Percentiles rank a stretch among this genome's conserved stretches.
These are phyloP conservation scores for Curvularia sp. DNA, from an alignment of 2,329 filamentous ascomycete species.

Conservation along the genomic window DNA sequence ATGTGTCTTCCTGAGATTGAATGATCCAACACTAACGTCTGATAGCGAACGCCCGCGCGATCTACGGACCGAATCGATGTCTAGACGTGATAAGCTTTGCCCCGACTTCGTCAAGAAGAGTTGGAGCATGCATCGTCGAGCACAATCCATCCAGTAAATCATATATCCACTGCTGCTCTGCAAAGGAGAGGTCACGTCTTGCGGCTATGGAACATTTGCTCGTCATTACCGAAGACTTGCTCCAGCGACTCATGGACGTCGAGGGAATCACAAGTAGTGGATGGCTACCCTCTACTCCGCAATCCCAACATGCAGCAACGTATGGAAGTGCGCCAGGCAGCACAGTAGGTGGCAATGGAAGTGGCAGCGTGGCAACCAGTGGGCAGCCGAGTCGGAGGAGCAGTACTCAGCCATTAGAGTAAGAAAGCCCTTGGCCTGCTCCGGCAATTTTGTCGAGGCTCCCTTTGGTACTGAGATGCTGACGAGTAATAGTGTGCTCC, in stretches of 20 bases:
- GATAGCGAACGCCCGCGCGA: conserved; percentile 44
- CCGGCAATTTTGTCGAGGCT: not conserved
- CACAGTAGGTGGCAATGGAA: conserved; percentile 27
- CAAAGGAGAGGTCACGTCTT: conserved; percentile 41
- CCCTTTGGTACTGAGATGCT: not conserved
- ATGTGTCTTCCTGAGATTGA: not conserved
- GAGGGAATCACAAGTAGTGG: conserved; percentile 46
- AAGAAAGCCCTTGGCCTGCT: conserved; percentile 2
- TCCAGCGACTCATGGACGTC: conserved; percentile 41
- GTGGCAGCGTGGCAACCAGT: conserved; percentile 32
- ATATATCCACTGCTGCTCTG: conserved; percentile 45
- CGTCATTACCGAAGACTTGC: conserved; percentile 46
- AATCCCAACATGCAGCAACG: conserved; percentile 41
- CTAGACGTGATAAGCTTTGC: conserved; percentile 49
- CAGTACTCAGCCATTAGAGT: conserved; percentile 40
- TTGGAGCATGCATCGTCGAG: conserved; percentile 48
- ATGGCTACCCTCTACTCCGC: conserved; percentile 46
- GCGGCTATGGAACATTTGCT: conserved; percentile 46
- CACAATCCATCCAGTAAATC: conserved; percentile 46
- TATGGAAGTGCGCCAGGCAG: conserved; percentile 31
- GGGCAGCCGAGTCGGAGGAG: conserved; percentile 33
- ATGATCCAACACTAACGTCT: conserved; percentile 1
- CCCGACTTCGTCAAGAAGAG: conserved; percentile 42
- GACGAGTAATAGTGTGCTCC: conserved; percentile 9
- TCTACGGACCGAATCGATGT: conserved; percentile 45